Evolutionary conservation across 371 early-diverging fungal genomes (phyloP).

Genomic region (Encephalitozoon cuniculi): DNA sequence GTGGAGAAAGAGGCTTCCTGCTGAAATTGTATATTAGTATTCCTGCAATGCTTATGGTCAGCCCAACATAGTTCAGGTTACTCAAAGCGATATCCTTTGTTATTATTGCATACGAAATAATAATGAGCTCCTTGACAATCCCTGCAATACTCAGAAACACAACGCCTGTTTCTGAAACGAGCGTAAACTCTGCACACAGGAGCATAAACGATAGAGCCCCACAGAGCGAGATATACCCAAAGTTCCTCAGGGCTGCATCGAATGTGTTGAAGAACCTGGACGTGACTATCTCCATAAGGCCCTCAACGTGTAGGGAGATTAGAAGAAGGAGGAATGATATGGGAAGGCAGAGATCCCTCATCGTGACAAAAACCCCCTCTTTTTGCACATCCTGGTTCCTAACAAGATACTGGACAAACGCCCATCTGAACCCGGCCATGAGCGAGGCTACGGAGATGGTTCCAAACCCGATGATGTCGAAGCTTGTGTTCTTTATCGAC

Average conservation of each 20-base stretch:
- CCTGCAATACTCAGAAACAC: slow-evolving; percentile 54
- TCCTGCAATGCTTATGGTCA: slow-evolving; percentile 55
- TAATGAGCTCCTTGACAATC: slow-evolving; percentile 58
- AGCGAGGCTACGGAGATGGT: slow-evolving; percentile 48
- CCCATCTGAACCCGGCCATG: slow-evolving; percentile 60
- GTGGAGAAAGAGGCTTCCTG: not conserved
- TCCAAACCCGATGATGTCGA: slow-evolving; percentile 27
- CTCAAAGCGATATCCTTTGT: slow-evolving; percentile 35
- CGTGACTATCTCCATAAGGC: slow-evolving; percentile 39
- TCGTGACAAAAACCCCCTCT: slow-evolving; percentile 33
- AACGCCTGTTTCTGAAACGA: slow-evolving; percentile 56
- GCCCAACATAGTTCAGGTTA: slow-evolving; percentile 51
- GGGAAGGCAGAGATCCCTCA: slow-evolving; percentile 56
- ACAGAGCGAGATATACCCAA: slow-evolving; percentile 37
- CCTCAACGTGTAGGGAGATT: slow-evolving; percentile 45
- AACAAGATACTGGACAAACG: slow-evolving; percentile 59
- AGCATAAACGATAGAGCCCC: slow-evolving; percentile 49
- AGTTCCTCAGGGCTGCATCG: slow-evolving; percentile 15
- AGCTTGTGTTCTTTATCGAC: slow-evolving; percentile 41
- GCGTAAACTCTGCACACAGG: slow-evolving; percentile 51
- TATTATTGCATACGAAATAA: slow-evolving; percentile 51
- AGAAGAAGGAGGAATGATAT: slow-evolving; percentile 49
- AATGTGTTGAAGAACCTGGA: slow-evolving; percentile 44
- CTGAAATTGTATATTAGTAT: slow-evolving; percentile 48
- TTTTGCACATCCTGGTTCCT: slow-evolving; percentile 39